Percentiles rank a stretch among this genome's conserved stretches.
Conservation (phyloP, 2,329 filamentous ascomycete genomes). For the Clarireedia paspali region DNA sequence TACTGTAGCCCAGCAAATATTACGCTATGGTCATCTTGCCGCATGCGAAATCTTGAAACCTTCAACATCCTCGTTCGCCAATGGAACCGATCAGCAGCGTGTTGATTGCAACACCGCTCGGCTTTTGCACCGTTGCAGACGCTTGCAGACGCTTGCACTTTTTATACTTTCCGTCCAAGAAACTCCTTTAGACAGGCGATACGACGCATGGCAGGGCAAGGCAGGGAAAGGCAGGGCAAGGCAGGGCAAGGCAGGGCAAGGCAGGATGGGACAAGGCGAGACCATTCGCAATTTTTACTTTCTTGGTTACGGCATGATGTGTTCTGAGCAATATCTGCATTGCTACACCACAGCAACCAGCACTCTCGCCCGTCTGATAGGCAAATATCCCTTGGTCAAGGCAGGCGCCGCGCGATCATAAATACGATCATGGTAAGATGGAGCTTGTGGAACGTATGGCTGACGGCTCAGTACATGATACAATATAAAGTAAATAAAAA, state of each 20-base stretch:
- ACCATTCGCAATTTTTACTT: neutral
- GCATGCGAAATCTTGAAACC: constrained; percentile 19
- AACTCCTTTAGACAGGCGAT: constrained; percentile 1
- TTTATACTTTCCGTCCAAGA: constrained; percentile 13
- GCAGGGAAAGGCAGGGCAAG: no score
- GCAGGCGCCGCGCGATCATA: neutral
- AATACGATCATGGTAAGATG: neutral
- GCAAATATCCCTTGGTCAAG: constrained; percentile 1
- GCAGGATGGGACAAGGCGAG: neutral
- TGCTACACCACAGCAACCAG: neutral
- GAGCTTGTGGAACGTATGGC: constrained; percentile 8
- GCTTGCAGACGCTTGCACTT: constrained; percentile 15
- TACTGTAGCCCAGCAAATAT: constrained; percentile 4
- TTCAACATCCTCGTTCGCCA: constrained; percentile 16
- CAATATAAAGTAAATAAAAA: neutral
- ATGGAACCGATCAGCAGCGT: neutral
- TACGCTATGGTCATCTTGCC: constrained; percentile 5
- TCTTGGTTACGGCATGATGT: neutral
- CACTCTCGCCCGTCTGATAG: constrained; percentile 5
- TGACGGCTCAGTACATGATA: constrained; percentile 5
- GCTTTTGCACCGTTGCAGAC: constrained; percentile 17
- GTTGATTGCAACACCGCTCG: neutral
- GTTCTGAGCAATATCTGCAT: neutral
- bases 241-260: no score
- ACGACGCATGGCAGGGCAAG: neutral